Evolutionary conservation across 2,329 filamentous ascomycete species (phyloP), one percentile per base, ranked within the genome.

Genomic region (Verticillium nubilum): DNA sequence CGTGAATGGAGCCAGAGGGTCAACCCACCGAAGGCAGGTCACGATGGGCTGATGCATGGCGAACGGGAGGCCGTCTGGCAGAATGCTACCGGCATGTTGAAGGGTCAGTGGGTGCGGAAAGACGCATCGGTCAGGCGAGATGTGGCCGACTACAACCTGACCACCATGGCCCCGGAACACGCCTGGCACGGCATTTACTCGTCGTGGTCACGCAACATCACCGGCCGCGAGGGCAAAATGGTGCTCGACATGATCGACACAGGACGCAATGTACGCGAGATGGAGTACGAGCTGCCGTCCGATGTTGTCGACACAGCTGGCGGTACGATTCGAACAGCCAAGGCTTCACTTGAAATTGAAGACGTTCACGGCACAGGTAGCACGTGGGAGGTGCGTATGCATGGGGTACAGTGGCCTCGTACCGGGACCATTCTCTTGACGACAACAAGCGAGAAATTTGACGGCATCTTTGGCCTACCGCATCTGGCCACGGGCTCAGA

Each of bases 381-480:
- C 68, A 90, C 86, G 65, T 93, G 90, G 86, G 88, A 93, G 65
- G 86, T 96, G 75, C 82, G 85, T 57, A 76, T 97, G 56, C 88
- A 92, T 73, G 95, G 95, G 3, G 83, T 96, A 4, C 94, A 98
- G 76, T 96, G 92, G 80, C 87, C 89, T 37, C 82, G 84, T n/a
- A 85, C 89, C 63, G 95, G 95, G 1, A 84, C 86, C 15, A 85
- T 95, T 56, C 77, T 98, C 35, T 77, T 98, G 70, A 91, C 89
- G 1, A 97, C 94, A 0, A 94, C 92, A 54, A 97, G 92, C 72
- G 90, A 97, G 69, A 97, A 96, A 77, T 95, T 95, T 68, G 86
- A 89, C n/a, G 93, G 95, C 52, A 88, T 98, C 59, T 96, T 96
- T 71, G 90, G 88, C 2, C 77, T 98, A 54, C 93, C 95, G 27